Evolutionary conservation across 352 stramenopile species (phyloP), one percentile per base, ranked within the genome.

Genomic region (Globisporangium solare): DNA sequence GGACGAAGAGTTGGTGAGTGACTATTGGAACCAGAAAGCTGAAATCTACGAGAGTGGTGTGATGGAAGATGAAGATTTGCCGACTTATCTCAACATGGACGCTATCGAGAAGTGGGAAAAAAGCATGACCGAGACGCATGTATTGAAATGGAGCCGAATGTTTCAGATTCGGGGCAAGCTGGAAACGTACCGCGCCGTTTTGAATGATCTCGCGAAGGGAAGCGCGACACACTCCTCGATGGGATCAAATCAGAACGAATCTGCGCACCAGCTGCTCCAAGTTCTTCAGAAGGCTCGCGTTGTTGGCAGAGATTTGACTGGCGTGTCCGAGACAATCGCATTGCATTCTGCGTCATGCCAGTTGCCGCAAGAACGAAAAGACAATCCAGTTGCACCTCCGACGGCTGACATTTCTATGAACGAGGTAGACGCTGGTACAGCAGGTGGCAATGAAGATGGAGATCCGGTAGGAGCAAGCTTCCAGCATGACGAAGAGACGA

Each of bases 101-200:
- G 13, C 56, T n/a, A 74, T 83, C 53, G 66, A 56, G 22, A 61
- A 47, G 0, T 83, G 73, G 73, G 66, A 70, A 35, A 64, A 69
- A 41, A 46, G 49, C 10, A n/a, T 41, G n/a, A 37, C 64, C 13
- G 32, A 56, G 6, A 58, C 64, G n/a, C 64, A 73, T 65, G 60
- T 75, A 60, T 60, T 83, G 37, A 67, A 66, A 32, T 81, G 67
- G 69, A 83, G 74, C 27, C 68, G 78, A 13, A 71, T 81, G 46
- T 80, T 77, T 32, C 47, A 60, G 22, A 58, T 76, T 27, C 68
- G 73, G 7, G 61, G 42, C 8, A 66, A 80, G 6, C 51, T 79
- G 45, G 67, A 70, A 27, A 56, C 60, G 17, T 69, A 73, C 5
- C 70, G 61, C 18, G 47, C 60, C 37, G 74, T 81, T 39, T 67